A percentile compares a stretch with the other conserved stretches of the same genome.
These are phyloP conservation scores for Shiraia sp. DNA, from an alignment of 2,329 filamentous ascomycete genomes.

Conservation along the genomic window DNA sequence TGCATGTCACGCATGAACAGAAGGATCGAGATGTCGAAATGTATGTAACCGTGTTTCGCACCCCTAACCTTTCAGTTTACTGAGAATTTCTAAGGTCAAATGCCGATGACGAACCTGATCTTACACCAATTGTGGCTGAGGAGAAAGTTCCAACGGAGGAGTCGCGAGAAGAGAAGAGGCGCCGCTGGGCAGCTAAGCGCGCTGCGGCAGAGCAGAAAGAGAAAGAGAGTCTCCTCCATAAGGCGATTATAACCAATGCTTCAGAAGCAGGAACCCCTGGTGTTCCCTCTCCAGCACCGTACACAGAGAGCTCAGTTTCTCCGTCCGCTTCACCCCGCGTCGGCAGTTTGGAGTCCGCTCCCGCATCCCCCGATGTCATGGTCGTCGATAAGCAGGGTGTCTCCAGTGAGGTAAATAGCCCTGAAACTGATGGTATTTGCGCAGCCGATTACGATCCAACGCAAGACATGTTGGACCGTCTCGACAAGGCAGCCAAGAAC, in stretches of 20 bases:
- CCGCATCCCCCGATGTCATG: slow-evolving; percentile 47
- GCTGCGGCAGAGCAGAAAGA: slow-evolving; percentile 47
- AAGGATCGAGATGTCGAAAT: slow-evolving; percentile 20
- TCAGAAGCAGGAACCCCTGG: slow-evolving; percentile 60
- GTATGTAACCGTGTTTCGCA: slow-evolving; percentile 8
- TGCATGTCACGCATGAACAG: slow-evolving; percentile 4
- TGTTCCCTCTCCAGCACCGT: slow-evolving; percentile 45
- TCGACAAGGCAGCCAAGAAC: slow-evolving; percentile 68
- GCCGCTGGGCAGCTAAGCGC: slow-evolving; percentile 39
- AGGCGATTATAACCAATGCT: slow-evolving; percentile 69
- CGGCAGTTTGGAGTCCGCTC: slow-evolving; percentile 41
- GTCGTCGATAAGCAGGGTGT: slow-evolving; percentile 47
- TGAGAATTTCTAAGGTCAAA: slow-evolving; percentile 13
- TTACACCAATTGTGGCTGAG: slow-evolving; percentile 19
- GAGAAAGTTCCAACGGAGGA: slow-evolving; percentile 35
- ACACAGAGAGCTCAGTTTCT: slow-evolving; percentile 38
- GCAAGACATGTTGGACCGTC: slow-evolving; percentile 84
- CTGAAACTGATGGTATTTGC: slow-evolving; percentile 70
- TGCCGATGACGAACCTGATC: slow-evolving; percentile 22
- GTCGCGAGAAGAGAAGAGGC: slow-evolving; percentile 38
- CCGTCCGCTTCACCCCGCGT: slow-evolving; percentile 44
- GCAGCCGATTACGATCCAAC: slow-evolving; percentile 92
- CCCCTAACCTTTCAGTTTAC: background rate
- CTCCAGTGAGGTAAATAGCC: slow-evolving; percentile 38
- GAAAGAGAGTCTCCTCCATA: slow-evolving; percentile 66